A percentile compares a stretch with the other conserved stretches of the same genome.
These are phyloP conservation scores for Trametes cinnabarina DNA, from an alignment of 768 basidiomycete species.

Conservation along the genomic window DNA sequence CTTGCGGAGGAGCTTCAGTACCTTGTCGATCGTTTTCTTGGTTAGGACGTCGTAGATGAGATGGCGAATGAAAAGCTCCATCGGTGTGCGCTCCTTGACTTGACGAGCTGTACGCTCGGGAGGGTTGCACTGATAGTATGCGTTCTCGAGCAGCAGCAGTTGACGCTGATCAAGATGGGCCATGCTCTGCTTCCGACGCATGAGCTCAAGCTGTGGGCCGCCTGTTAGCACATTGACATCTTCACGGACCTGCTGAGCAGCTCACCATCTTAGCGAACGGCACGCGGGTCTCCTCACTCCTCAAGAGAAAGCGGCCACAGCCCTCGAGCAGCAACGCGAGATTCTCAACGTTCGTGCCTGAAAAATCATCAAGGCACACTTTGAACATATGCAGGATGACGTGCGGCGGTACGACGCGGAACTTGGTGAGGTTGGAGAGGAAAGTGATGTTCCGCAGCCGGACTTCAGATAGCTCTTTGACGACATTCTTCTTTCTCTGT, in stretches of 20 bases:
- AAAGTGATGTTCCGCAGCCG: slow-evolving; percentile 86
- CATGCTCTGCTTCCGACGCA: slow-evolving; percentile 91
- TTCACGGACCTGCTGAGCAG: neutral
- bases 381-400: slow-evolving; percentile 95
- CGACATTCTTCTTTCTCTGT: slow-evolving; percentile 89
- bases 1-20: slow-evolving; percentile 88
- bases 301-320: slow-evolving; percentile 87
- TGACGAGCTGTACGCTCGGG: slow-evolving; percentile 87
- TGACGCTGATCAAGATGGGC: slow-evolving; percentile 93
- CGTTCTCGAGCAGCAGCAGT: slow-evolving; percentile 88
- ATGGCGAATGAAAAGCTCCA: slow-evolving; percentile 94
- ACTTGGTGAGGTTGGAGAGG: slow-evolving; percentile 93
- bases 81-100: slow-evolving; percentile 79
- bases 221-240: neutral
- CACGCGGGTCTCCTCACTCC: slow-evolving; percentile 83
- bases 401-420: slow-evolving; percentile 85
- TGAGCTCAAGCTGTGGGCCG: slow-evolving; percentile 72
- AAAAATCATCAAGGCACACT: slow-evolving; percentile 95
- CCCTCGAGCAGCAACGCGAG: slow-evolving; percentile 88
- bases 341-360: slow-evolving; percentile 90
- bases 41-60: slow-evolving; percentile 91
- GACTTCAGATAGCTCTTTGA: slow-evolving; percentile 84
- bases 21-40: slow-evolving; percentile 94
- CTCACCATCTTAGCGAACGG: slow-evolving; percentile 86
- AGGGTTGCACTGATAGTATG: slow-evolving; percentile 99